Base-by-base conservation (phyloP, 495 filamentous ascomycete species). In the Bacidia rubella region DNA sequence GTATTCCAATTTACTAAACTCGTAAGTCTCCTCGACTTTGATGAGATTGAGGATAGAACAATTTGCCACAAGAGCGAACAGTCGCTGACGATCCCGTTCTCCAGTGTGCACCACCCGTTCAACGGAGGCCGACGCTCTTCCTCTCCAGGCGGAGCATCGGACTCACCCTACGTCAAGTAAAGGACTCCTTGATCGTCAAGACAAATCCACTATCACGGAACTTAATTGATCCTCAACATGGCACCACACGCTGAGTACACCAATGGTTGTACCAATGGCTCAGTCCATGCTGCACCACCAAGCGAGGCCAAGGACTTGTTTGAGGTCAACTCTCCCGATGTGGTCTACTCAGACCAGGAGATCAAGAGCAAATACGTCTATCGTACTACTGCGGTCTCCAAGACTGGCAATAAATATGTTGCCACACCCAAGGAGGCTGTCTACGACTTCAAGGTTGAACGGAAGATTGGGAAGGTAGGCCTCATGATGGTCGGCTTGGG, bases 401-500 rank as follows among this genome's bases (percentile, higher is more conserved):
- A 80, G 59, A 76, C 70, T 60, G 75, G 77, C 57, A 76, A 85
- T 63, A 84, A 86, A 67, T 81, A 82, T 65, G 79, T 88, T 47
- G 92, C 86, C 54, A 81, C 78, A 41, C 92, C 92, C 59, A 86
- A 87, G 74, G 82, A 95, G 70, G 88, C 83, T 53, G 70, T 82
- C 58, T 97, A 97, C 68, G 81, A 96, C 74, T 97, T 98, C 86
- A 94, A 95, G 78, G 85, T 92, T 63, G 85, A 94, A 64, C 87
- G 88, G 64, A 86, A 87, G 67, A 78, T 96, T 39, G 86, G 86
- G 68, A 96, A 94, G 77, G 76, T 87, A 54, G 92, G 92, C 63
- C 75, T 94, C 74, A 96, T 98, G 92, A 79, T 98, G 63, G 93
- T 97, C 56, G 92, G 92, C 55, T 92, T 81, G 86, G 92, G 92